phyloP scores from a whole-genome alignment of 2,329 filamentous ascomycete genomes.

The Colletotrichum sp. region DNA sequence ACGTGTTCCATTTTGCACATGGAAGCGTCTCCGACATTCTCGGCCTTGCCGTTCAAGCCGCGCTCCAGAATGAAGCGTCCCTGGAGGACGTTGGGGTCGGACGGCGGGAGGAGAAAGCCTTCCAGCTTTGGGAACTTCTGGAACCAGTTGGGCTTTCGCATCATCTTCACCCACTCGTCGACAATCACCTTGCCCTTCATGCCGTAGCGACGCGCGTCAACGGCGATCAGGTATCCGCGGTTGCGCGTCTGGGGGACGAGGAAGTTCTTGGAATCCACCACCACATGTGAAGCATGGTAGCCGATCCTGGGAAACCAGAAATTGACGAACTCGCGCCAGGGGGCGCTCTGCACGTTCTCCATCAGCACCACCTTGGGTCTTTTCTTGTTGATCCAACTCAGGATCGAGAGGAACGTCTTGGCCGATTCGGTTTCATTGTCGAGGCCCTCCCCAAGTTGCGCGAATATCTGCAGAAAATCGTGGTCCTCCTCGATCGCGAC shows the following conservation, averaged over 20 bases:
- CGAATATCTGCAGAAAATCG: neutral
- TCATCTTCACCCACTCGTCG: constrained; percentile 45
- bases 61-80: constrained; percentile 52
- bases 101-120: constrained; percentile 62
- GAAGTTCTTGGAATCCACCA: constrained; percentile 72
- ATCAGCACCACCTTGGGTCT: constrained; percentile 70
- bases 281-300: constrained; percentile 57
- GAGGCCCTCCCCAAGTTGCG: constrained; percentile 56
- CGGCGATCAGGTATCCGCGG: constrained; percentile 64
- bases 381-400: constrained; percentile 58
- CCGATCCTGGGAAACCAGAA: constrained; percentile 47
- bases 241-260: constrained; percentile 75
- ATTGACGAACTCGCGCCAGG: constrained; percentile 60
- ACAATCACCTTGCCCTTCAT: constrained; percentile 34
- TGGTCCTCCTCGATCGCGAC: neutral
- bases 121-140: constrained; percentile 67
- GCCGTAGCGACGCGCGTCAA: constrained; percentile 46
- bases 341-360: constrained; percentile 71
- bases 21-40: constrained; percentile 52
- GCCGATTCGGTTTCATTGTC: constrained; percentile 70
- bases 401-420: constrained; percentile 67
- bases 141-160: constrained; percentile 44
- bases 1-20: constrained; percentile 66
- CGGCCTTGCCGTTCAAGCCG: constrained; percentile 30
- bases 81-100: constrained; percentile 58